Evolutionary conservation across 768 basidiomycete species (phyloP).

Genomic region (Tulasnella calospora): DNA sequence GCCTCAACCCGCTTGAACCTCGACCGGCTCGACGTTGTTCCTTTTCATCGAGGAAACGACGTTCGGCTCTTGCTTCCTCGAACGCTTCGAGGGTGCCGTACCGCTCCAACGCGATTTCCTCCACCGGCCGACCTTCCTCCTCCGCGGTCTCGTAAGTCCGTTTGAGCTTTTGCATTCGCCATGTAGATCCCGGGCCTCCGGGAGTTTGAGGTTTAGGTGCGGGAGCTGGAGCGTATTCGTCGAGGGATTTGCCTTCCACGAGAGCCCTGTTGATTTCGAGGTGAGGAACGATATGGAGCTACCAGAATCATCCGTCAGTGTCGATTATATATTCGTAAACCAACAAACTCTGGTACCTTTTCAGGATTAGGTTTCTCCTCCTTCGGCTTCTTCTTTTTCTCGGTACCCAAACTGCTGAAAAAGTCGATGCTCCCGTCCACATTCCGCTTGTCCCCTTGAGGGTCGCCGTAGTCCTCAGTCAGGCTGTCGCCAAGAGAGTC

Average conservation of each 20-base stretch:
- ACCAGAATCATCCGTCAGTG: constrained; percentile 32
- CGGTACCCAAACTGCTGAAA: constrained; percentile 81
- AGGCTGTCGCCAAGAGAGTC: constrained; percentile 45
- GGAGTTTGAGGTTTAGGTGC: constrained; percentile 52
- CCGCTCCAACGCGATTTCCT: constrained; percentile 80
- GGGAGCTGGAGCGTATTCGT: constrained; percentile 41
- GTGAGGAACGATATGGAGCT: constrained; percentile 55
- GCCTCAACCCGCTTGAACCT: constrained; percentile 32
- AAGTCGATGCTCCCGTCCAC: constrained; percentile 69
- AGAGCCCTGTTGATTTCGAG: constrained; percentile 61
- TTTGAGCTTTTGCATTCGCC: constrained; percentile 96
- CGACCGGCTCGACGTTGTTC: constrained; percentile 50
- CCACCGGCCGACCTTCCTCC: constrained; percentile 67
- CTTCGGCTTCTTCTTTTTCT: constrained; percentile 57
- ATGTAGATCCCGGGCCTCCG: constrained; percentile 88
- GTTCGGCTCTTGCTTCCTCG: constrained; percentile 83
- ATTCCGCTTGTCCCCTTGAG: constrained; percentile 44
- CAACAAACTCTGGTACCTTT: constrained; percentile 50
- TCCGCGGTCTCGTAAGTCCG: constrained; percentile 85
- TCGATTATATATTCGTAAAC: not conserved
- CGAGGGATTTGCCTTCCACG: constrained; percentile 41
- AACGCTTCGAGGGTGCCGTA: constrained; percentile 83
- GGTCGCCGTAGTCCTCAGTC: constrained; percentile 63
- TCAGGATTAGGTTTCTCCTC: constrained; percentile 62
- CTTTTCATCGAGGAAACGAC: constrained; percentile 77